Conservation (phyloP, 129 eudicot species). For the Lactuca saligna region DNA sequence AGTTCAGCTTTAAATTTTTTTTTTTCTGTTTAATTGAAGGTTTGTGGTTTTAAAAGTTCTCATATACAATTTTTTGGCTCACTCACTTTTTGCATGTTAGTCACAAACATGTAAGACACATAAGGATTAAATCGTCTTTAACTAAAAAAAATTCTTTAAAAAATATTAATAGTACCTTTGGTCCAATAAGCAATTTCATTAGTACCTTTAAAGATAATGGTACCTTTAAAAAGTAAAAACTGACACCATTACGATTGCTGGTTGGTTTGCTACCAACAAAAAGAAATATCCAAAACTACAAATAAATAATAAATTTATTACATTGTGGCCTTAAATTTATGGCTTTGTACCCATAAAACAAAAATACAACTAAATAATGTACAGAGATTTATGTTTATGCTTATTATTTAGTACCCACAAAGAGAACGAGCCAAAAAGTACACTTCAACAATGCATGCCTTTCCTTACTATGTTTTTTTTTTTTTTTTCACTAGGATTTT, state of each 20-base stretch:
- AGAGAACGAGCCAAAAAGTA: conserved; percentile 18
- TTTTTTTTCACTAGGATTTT: background rate
- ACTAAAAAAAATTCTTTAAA: background rate
- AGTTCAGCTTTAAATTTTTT: no score
- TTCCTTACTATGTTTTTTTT: background rate
- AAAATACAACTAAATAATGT: conserved; percentile 24
- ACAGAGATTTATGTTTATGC: conserved; percentile 6
- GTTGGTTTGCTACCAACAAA: conserved; percentile 14
- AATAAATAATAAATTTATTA: conserved; percentile 5
- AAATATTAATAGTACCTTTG: background rate
- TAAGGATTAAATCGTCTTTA: no score
- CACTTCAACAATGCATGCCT: conserved; percentile 17
- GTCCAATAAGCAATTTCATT: no score
- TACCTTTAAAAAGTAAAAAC: background rate
- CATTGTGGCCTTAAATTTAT: background rate
- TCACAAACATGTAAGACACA: no score
- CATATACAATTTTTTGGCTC: no score
- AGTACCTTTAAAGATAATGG: no score
- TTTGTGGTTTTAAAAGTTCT: no score
- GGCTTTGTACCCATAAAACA: conserved; percentile 18
- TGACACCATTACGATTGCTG: background rate
- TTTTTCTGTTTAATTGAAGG: no score
- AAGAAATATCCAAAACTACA: background rate
- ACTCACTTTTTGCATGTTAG: no score
- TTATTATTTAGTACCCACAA: conserved; percentile 32